Evolutionary conservation across 805 yeast genomes (phyloP).

Genomic region (Wickerhamomyces tratensis): DNA sequence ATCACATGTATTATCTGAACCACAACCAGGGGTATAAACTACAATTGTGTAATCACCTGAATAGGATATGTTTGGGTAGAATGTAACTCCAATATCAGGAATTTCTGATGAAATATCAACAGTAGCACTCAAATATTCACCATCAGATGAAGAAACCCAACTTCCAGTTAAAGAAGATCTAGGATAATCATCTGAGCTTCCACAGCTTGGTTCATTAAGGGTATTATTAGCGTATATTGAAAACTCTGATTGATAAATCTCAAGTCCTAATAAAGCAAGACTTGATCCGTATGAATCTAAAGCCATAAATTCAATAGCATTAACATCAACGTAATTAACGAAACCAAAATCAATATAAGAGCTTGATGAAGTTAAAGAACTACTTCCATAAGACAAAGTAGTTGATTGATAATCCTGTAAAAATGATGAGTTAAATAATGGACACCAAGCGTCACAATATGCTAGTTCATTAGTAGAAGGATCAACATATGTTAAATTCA

Average conservation of each 20-base stretch:
- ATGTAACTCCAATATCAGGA: constrained; percentile 32
- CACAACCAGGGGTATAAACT: constrained; percentile 85
- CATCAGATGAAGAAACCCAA: constrained; percentile 21
- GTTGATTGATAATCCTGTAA: constrained; percentile 16
- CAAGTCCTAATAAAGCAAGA: constrained; percentile 66
- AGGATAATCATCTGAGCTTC: constrained; percentile 11
- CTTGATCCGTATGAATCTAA: constrained; percentile 58
- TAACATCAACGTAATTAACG: constrained; percentile 54
- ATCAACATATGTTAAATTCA: constrained; percentile 83
- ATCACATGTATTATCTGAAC: constrained; percentile 53
- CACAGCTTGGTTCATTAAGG: constrained; percentile 60
- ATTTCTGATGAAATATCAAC: constrained; percentile 23
- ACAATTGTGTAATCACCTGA: constrained; percentile 69
- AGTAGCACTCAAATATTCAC: constrained; percentile 24
- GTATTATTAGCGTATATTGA: constrained; percentile 67
- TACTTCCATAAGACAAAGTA: constrained; percentile 19
- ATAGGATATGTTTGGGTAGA: constrained; percentile 59
- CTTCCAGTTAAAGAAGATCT: constrained; percentile 19
- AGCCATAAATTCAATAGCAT: constrained; percentile 53
- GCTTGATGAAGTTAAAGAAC: constrained; percentile 25
- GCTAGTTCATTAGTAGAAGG: constrained; percentile 48
- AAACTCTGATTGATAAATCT: constrained; percentile 48
- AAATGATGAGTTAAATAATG: constrained; percentile 37
- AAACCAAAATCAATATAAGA: constrained; percentile 78
- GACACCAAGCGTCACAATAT: constrained; percentile 87